A percentile compares a stretch with the other conserved stretches of the same genome.
Evolutionary conservation across 805 yeast genomes (phyloP).

Genomic region (Ogataea chonburiensis): DNA sequence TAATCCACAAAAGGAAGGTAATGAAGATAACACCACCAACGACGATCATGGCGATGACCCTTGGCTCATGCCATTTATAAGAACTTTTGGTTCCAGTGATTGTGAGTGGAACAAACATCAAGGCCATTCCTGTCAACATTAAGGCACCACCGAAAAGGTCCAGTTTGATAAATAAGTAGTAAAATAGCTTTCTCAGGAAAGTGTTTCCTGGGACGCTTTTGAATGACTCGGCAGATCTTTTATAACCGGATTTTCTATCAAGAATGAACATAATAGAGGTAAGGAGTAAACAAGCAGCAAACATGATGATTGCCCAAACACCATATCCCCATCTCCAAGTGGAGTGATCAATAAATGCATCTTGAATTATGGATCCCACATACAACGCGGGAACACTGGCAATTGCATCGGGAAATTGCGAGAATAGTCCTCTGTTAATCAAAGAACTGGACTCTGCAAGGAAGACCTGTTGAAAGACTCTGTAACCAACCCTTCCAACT

Average conservation of each 20-base stretch:
- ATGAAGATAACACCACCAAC: slow-evolving; percentile 6
- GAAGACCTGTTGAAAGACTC: slow-evolving; percentile 8
- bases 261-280: slow-evolving; percentile 3
- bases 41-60: slow-evolving; percentile 5
- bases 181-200: background rate
- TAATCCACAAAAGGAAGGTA: slow-evolving; percentile 6
- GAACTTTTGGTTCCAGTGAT: slow-evolving; percentile 4
- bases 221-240: background rate
- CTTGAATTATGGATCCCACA: slow-evolving; percentile 7
- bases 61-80: slow-evolving; percentile 6
- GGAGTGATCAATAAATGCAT: slow-evolving; percentile 6
- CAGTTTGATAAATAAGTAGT: slow-evolving; percentile 5
- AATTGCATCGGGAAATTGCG: slow-evolving; percentile 6
- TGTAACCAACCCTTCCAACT: slow-evolving; percentile 6
- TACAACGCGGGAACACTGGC: slow-evolving; percentile 5
- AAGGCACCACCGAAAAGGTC: slow-evolving; percentile 5
- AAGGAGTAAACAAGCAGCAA: slow-evolving; percentile 2
- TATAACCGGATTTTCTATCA: slow-evolving; percentile 2
- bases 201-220: background rate
- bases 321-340: slow-evolving; percentile 11
- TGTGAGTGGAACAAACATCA: slow-evolving; percentile 4
- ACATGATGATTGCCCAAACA: slow-evolving; percentile 8
- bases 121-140: slow-evolving; percentile 1
- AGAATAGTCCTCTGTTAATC: slow-evolving; percentile 5
- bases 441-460: slow-evolving; percentile 4